These are phyloP conservation scores for Taphrina flavorubra DNA, from an alignment of 1,139 yeast genomes.

Conservation along the genomic window DNA sequence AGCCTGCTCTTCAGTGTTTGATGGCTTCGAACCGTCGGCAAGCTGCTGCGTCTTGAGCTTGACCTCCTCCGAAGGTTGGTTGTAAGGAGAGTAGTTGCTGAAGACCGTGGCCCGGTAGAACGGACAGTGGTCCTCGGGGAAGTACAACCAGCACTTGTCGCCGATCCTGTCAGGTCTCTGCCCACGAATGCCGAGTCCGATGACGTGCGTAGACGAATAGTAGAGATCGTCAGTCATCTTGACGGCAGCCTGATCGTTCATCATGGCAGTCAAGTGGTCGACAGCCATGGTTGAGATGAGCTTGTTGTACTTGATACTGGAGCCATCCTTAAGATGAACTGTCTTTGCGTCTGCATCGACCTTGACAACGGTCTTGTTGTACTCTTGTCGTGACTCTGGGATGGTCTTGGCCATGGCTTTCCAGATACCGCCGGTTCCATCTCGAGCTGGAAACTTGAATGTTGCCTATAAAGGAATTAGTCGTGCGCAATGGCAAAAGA, in stretches of 20 bases:
- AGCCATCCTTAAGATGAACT: conserved; percentile 41
- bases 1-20: conserved; percentile 25
- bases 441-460: conserved; percentile 44
- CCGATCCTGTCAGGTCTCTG: conserved; percentile 43
- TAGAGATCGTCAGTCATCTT: conserved; percentile 39
- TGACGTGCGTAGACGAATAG: conserved; percentile 44
- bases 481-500: not conserved
- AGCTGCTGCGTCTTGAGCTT: conserved; percentile 42
- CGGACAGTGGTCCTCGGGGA: conserved; percentile 44
- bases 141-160: conserved; percentile 45
- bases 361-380: conserved; percentile 39
- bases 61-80: conserved; percentile 39
- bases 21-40: conserved; percentile 37
- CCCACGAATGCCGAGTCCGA: conserved; percentile 45
- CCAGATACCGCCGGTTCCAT: conserved; percentile 45
- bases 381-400: conserved; percentile 37
- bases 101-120: conserved; percentile 45
- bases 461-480: conserved; percentile 37
- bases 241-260: conserved; percentile 24
- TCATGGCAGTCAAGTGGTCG: conserved; percentile 35
- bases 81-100: conserved; percentile 44
- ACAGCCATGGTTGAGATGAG: conserved; percentile 44
- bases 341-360: conserved; percentile 41
- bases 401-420: conserved; percentile 43
- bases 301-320: conserved; percentile 35